These are phyloP conservation scores for Boletus vermiculosoides DNA, from an alignment of 768 basidiomycete species.

Conservation along the genomic window DNA sequence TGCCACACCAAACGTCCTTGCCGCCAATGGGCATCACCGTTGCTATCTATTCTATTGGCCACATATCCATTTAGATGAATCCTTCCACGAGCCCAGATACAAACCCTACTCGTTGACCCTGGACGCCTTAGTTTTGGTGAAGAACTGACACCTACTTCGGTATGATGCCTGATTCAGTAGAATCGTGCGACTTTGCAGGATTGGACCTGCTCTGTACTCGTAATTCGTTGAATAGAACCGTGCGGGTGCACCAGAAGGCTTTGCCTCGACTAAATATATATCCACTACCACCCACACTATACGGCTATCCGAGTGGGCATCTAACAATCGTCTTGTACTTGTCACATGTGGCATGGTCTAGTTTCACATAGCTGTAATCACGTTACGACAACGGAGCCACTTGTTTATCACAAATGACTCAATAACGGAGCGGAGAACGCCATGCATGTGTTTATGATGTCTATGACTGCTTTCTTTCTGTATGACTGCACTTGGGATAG, in stretches of 20 bases:
- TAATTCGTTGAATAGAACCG: not conserved
- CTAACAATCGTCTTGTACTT: not conserved
- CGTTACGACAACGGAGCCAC: not conserved
- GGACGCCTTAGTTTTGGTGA: not conserved
- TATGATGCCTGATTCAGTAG: not conserved
- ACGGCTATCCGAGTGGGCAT: not conserved
- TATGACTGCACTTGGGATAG: not conserved
- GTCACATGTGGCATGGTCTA: not conserved
- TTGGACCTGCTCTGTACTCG: not conserved
- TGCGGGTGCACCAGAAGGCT: not conserved
- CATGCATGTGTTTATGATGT: not conserved
- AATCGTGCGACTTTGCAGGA: not conserved
- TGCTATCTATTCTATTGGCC: constrained; percentile 4
- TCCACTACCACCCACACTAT: not conserved
- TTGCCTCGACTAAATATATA: not conserved
- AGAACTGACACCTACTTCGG: not conserved
- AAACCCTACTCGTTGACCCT: constrained; percentile 6
- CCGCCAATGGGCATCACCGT: constrained; percentile 12
- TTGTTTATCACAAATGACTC: not conserved
- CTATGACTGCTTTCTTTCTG: not conserved
- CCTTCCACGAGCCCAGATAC: constrained; percentile 9
- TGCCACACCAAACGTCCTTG: constrained; percentile 6
- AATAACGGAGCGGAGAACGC: not conserved
- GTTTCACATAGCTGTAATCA: not conserved
- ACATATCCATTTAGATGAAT: constrained; percentile 5